phyloP scores from a whole-genome alignment of 2,329 filamentous ascomycete genomes.

The Gyromitra esculenta region DNA sequence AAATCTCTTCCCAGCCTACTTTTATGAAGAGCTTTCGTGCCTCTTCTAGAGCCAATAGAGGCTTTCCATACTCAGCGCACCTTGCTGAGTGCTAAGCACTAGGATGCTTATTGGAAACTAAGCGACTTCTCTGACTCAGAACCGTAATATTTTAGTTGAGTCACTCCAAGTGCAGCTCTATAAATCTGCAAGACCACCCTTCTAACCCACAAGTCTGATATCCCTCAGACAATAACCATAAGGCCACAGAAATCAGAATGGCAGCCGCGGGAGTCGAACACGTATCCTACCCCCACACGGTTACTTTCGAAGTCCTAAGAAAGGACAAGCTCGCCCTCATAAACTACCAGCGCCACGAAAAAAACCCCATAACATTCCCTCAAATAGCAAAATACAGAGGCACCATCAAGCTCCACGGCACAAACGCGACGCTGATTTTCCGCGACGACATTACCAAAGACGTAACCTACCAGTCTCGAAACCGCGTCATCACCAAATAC shows the following conservation, averaged over 20 bases:
- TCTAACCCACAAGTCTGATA: not conserved
- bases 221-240: not conserved
- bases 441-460: conserved; percentile 14
- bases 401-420: conserved; percentile 44
- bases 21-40: no score
- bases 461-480: conserved; percentile 36
- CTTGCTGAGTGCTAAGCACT: no score
- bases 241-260: not conserved
- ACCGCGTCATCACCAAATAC: conserved; percentile 10
- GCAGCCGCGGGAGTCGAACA: not conserved
- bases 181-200: no score
- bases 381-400: conserved; percentile 24
- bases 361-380: conserved; percentile 14
- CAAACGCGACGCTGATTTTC: conserved; percentile 39
- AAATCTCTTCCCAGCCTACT: no score
- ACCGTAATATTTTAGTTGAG: no score
- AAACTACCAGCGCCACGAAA: not conserved
- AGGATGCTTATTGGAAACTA: no score
- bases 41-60: no score
- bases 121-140: no score
- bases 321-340: conserved; percentile 4
- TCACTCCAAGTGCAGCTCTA: not conserved
- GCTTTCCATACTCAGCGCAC: no score
- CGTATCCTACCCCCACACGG: conserved; percentile 23
- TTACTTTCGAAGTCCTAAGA: conserved; percentile 9